These are phyloP conservation scores for Ceratobasidium sp. DNA, from an alignment of 1,284 basidiomycete species.

Conservation along the genomic window DNA sequence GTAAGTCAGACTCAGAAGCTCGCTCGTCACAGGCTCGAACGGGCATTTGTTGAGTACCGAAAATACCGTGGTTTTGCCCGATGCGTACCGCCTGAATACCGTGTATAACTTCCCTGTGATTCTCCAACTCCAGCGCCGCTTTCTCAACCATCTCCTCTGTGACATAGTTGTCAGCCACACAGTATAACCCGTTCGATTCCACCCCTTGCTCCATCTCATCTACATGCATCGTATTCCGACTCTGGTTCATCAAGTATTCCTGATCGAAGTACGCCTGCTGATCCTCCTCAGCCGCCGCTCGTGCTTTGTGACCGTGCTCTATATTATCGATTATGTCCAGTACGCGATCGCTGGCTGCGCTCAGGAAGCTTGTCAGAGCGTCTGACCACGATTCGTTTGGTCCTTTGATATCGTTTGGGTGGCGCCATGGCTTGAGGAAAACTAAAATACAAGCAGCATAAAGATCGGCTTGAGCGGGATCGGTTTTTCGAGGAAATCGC, in stretches of 20 bases:
- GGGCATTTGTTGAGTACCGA: not conserved
- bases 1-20: not conserved
- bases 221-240: not conserved
- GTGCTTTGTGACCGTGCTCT: not conserved
- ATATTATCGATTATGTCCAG: not conserved
- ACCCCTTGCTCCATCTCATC: not conserved
- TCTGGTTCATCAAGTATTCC: not conserved
- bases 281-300: not conserved
- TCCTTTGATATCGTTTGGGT: not conserved
- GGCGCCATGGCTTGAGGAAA: constrained; percentile 31
- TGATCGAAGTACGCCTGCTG: not conserved
- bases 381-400: constrained; percentile 11
- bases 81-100: constrained; percentile 3
- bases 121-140: not conserved
- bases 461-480: not conserved
- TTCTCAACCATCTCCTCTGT: not conserved
- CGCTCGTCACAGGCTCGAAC: not conserved
- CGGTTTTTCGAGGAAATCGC: constrained; percentile 13
- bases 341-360: not conserved
- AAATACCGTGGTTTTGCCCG: not conserved
- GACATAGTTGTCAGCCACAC: not conserved
- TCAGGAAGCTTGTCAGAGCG: constrained; percentile 8
- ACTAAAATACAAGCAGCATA: constrained; percentile 16
- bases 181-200: not conserved
- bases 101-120: not conserved